Evolutionary conservation across 257 asterid genomes (phyloP).

Genomic region (Ligustrum vulgare): DNA sequence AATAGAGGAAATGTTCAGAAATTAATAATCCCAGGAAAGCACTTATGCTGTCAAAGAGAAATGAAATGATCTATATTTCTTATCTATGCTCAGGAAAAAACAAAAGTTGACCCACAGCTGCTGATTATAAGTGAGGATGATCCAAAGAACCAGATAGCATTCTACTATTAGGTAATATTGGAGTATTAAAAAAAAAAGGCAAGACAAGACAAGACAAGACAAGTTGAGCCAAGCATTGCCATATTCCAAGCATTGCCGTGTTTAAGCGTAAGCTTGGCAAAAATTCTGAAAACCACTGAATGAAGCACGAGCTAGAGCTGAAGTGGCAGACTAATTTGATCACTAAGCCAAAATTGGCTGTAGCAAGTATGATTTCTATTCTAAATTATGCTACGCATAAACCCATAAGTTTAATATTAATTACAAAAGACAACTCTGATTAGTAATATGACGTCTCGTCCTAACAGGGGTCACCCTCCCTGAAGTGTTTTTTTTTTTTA

Average conservation of each 20-base stretch:
- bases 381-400: not conserved
- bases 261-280: not conserved
- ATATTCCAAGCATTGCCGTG: not conserved
- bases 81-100: not conserved
- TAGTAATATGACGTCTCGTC: not conserved
- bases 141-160: not conserved
- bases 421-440: not conserved
- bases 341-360: not conserved
- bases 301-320: not conserved
- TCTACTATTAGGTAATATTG: not conserved
- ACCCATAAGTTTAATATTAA: not conserved
- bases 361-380: not conserved
- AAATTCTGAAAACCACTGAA: not conserved
- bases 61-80: not conserved
- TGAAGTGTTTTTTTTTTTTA: not conserved
- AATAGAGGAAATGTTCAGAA: not conserved
- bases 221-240: not conserved
- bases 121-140: not conserved
- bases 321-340: not conserved
- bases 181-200: not conserved
- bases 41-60: not conserved
- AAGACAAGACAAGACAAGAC: not conserved
- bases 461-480: not conserved
- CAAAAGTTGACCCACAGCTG: not conserved
- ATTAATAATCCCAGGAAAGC: not conserved